These are phyloP conservation scores for Helenozyma baotianmanensis DNA, from an alignment of 805 yeast genomes.

Conservation along the genomic window DNA sequence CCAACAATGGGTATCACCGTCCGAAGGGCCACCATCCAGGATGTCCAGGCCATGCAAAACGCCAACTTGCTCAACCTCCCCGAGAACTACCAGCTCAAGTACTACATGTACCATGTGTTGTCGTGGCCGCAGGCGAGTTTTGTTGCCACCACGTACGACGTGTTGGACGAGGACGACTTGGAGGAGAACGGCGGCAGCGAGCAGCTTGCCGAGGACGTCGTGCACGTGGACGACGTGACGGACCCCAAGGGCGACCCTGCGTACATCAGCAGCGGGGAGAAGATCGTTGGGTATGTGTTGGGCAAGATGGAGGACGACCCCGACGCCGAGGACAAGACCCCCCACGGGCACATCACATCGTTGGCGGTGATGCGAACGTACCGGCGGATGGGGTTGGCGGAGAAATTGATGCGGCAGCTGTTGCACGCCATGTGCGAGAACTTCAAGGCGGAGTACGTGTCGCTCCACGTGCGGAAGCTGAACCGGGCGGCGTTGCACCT, in stretches of 20 bases:
- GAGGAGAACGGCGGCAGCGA: conserved; percentile 4
- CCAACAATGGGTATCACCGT: conserved; percentile 72
- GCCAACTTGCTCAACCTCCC: conserved; percentile 90
- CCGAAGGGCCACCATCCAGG: conserved; percentile 80
- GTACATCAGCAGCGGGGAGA: conserved; percentile 63
- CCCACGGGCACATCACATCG: conserved; percentile 92
- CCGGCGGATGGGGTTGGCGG: conserved; percentile 93
- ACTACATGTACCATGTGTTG: conserved; percentile 87
- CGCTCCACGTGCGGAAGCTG: conserved; percentile 89
- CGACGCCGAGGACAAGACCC: conserved; percentile 63
- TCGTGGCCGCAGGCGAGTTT: conserved; percentile 98
- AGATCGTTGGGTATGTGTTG: conserved; percentile 91
- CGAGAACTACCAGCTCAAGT: conserved; percentile 88
- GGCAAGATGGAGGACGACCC: conserved; percentile 98
- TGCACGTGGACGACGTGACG: conserved; percentile 7
- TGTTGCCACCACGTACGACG: conserved; percentile 81
- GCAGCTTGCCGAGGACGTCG: background rate
- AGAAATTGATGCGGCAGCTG: conserved; percentile 81
- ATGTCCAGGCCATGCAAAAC: conserved; percentile 92
- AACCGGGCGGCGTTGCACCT: conserved; percentile 92
- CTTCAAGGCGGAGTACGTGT: conserved; percentile 76
- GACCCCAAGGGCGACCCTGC: conserved; percentile 59
- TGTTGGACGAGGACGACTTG: conserved; percentile 18
- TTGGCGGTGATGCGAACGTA: conserved; percentile 93
- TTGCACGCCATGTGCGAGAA: conserved; percentile 76